Evolutionary conservation across 805 yeast genomes (phyloP).

Genomic region (Schwanniomyces polymorphus): DNA sequence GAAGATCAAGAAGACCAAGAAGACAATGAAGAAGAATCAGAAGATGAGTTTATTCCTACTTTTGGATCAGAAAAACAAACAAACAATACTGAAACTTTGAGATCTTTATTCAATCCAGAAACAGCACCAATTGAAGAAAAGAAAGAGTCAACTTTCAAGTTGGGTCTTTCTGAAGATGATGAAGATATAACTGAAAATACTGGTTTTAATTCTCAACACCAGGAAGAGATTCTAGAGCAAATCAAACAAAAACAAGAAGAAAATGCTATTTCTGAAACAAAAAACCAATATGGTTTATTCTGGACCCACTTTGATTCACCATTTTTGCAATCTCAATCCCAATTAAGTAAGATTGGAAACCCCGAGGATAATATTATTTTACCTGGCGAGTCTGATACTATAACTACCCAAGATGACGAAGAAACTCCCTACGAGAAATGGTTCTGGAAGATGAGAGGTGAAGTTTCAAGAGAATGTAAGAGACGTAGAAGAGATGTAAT

Average conservation of each 20-base stretch:
- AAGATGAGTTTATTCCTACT: conserved; percentile 55
- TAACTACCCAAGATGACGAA: conserved; percentile 25
- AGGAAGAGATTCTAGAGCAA: conserved; percentile 25
- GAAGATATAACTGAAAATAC: conserved; percentile 47
- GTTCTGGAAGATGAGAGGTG: conserved; percentile 85
- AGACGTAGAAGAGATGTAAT: conserved; percentile 72
- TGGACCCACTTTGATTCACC: conserved; percentile 87
- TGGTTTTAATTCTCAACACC: conserved; percentile 16
- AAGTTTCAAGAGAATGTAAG: conserved; percentile 72
- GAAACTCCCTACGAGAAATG: conserved; percentile 62
- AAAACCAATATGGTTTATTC: conserved; percentile 53
- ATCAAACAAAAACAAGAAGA: conserved; percentile 24
- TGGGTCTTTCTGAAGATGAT: conserved; percentile 43
- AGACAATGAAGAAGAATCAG: conserved; percentile 13
- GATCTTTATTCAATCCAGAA: conserved; percentile 56
- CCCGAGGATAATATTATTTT: conserved; percentile 25
- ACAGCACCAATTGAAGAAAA: conserved; percentile 1
- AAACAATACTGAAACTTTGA: conserved; percentile 50
- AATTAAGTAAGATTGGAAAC: conserved; percentile 57
- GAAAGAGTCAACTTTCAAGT: conserved; percentile 28
- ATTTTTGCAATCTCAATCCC: conserved; percentile 82
- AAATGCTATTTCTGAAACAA: background rate
- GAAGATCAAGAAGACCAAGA: too few relatives aligned
- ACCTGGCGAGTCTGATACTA: conserved; percentile 39
- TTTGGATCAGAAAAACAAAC: conserved; percentile 41